Evolutionary conservation across 768 basidiomycete genomes (phyloP), one percentile per base, ranked within the genome.

Genomic region (Russula ochroleuca): DNA sequence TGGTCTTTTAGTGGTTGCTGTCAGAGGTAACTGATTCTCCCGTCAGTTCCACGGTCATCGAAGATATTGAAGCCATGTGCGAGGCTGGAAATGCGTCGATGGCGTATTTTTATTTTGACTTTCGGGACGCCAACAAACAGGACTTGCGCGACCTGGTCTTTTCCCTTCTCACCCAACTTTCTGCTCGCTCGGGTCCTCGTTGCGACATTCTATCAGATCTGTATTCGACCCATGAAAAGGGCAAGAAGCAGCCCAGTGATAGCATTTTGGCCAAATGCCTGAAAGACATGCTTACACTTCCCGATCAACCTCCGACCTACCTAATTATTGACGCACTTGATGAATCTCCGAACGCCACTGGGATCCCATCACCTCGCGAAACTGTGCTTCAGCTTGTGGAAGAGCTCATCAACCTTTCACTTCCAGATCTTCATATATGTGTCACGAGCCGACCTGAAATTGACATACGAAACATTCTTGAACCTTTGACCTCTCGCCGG

Each of bases 291-390:
- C 38, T 63, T 33, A 13, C 31, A 5, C 13, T 51, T 38, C 28
- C 55, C 1, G 14, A 19, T n/a, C 31, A 43, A 47, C 8, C 11
- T n/a, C 53, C 37, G 3, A 47, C 33, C 25, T 62, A 62, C 48
- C 15, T 62, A 3, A 56, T 58, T n/a, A 4, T 59, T 0, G 62
- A 63, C 35, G 62, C 57, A 0, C 28, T 63, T 19, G 62, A 63
- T 9, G 62, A 63, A 15, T 45, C 57, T n/a, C 57, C 62, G 17
- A 13, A 33, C 14, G 19, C 33, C 10, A 17, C 57, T 10, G 55
- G 55, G 1, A 31, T 51, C 2, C 48, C 45, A 23, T 37, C 62
- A 0, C 35, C 49, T n/a, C 57, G 62, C 9, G 41, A 49, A 31
- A 17, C 6, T 1, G 40, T 58, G n/a, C 37, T 59, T 6, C n/a